Evolutionary conservation across 768 basidiomycete species (phyloP), one percentile per base, ranked within the genome.

Genomic region (Mycena rebaudengoi): DNA sequence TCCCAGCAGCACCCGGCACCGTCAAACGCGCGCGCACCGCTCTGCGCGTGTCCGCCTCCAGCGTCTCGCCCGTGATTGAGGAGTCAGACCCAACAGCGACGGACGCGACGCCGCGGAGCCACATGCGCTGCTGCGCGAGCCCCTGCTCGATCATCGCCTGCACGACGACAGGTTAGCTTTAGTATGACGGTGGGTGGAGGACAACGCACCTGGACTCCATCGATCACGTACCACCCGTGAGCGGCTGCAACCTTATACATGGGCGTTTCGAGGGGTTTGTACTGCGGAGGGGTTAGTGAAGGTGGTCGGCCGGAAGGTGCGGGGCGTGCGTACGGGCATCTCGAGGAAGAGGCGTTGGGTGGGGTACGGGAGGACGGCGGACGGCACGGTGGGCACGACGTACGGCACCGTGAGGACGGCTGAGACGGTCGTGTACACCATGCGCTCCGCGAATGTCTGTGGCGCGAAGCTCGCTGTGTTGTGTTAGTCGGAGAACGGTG

Each of bases 81-180:
- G 61, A 26, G 30, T 67, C 66, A 12, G 66, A 67, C 5, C 66
- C 66, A 6, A 67, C 57, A 18, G 56, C 45, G 4, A 67, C 45
- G 20, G 61, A 58, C 7, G 66, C 66, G 21, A 50, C 57, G 20
- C 61, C 66, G 20, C 61, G 64, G 21, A 57, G 49, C 79, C 79
- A 80, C 77, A 80, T 79, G 25, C 79, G 71, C 56, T 80, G 79
- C 45, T 80, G 79, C 5, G 79, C 78, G 25, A 78, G 65, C 11
- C 77, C 78, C 54, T 80, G 79, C 50, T 80, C 78, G 12, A 79
- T 72, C 70, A 78, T 75, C 23, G 78, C 77, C 71, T 79, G 62
- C 7, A 51, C 26, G 21, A 30, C 10, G 30, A 23, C 5, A 10
- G 20, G 41, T 53, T 7, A 50, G 44, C 25, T 16, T 3, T 11